Evolutionary conservation across 2,329 filamentous ascomycete genomes (phyloP).

Genomic region (Helminthosporium solani): DNA sequence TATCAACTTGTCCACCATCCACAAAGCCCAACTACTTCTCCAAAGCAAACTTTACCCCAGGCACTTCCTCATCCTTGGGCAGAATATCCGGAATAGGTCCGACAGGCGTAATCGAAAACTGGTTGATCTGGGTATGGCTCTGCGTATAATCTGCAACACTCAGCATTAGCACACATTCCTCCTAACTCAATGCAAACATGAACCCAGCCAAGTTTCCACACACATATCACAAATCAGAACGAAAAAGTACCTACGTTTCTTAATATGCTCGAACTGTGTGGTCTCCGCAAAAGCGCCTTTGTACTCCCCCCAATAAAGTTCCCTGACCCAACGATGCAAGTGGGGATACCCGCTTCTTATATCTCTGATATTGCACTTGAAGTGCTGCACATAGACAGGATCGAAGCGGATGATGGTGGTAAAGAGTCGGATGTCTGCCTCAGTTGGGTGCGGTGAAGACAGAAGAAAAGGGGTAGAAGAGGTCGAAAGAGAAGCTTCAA

Average conservation of each 20-base stretch:
- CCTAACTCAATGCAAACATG: too few relatives aligned
- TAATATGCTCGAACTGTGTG: constrained; percentile 94
- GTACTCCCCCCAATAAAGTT: constrained; percentile 73
- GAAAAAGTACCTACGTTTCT: constrained; percentile 53
- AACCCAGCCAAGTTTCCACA: too few relatives aligned
- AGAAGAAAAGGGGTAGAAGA: constrained; percentile 50
- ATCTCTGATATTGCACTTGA: constrained; percentile 80
- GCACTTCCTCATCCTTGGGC: constrained; percentile 74
- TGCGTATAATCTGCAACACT: constrained; percentile 61
- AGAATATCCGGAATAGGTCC: constrained; percentile 84
- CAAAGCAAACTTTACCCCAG: constrained; percentile 49
- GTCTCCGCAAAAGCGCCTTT: constrained; percentile 74
- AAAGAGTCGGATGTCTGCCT: constrained; percentile 54
- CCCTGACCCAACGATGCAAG: constrained; percentile 77
- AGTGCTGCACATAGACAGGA: constrained; percentile 58
- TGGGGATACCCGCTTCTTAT: constrained; percentile 81
- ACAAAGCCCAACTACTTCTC: too few relatives aligned
- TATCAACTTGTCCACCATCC: too few relatives aligned
- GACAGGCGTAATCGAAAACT: constrained; percentile 73
- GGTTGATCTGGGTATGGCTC: constrained; percentile 66
- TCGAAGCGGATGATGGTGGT: constrained; percentile 65
- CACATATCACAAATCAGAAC: too few relatives aligned
- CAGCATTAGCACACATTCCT: neutral
- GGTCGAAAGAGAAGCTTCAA: constrained; percentile 45
- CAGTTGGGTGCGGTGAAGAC: constrained; percentile 47